Evolutionary conservation across 176 grass and related monocot species (phyloP).

Genomic region (Oryza longistaminata): DNA sequence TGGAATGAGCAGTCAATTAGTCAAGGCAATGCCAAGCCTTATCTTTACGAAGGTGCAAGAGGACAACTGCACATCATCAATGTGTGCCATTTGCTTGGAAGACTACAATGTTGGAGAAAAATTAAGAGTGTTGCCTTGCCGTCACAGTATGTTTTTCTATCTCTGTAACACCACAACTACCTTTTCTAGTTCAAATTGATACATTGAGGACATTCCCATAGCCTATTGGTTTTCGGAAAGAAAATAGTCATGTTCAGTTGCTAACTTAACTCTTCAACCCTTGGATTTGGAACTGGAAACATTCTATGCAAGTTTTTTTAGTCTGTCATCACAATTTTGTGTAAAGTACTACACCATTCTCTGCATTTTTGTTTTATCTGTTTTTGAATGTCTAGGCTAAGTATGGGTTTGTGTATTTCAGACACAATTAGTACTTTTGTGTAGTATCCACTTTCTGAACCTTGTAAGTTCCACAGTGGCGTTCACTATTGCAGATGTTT

Average conservation of each 20-base stretch:
- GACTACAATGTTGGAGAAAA: conserved; percentile 84
- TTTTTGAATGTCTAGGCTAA: background rate
- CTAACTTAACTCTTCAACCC: background rate
- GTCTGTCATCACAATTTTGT: background rate
- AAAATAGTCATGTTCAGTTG: background rate
- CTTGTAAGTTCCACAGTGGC: background rate
- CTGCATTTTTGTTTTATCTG: background rate
- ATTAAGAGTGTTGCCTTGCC: conserved; percentile 83
- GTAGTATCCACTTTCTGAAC: background rate
- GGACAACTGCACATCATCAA: conserved; percentile 79
- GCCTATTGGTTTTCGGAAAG: background rate
- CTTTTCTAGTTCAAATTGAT: background rate
- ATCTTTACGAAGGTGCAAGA: conserved; percentile 74
- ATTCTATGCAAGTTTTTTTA: background rate
- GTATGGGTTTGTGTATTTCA: background rate
- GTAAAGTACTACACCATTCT: background rate
- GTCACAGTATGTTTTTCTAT: conserved; percentile 64
- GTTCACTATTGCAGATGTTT: background rate
- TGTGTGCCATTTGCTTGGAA: conserved; percentile 90
- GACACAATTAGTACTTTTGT: background rate
- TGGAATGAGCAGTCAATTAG: conserved; percentile 83
- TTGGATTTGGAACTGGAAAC: background rate
- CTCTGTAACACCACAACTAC: background rate
- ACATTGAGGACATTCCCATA: background rate
- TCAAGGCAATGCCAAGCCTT: conserved; percentile 91